Evolutionary conservation across 306 rosid genomes (phyloP), one percentile per base, ranked within the genome.

Genomic region (Sphenostylis stenocarpa): DNA sequence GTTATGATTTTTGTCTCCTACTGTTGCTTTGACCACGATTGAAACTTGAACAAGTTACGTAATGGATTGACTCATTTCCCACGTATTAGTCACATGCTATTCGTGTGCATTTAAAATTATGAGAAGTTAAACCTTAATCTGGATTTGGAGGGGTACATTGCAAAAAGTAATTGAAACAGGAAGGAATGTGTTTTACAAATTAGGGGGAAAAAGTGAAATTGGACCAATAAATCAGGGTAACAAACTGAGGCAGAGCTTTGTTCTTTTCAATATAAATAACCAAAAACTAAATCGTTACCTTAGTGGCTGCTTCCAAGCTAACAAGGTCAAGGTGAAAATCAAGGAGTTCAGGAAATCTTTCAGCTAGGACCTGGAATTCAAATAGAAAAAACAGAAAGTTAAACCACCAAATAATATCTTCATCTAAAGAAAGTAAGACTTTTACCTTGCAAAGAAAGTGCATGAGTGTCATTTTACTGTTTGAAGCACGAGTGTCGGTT

Each of bases 361-460:
- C 86, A 72, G 98, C 96, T 70, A 95, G 88, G 74, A 84, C 86
- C 97, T 94, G 81, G 57, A 75, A 47, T 56, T 64, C 47, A 71
- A 48, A 85, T 82, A 39, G 51, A 75, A 44, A 56, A 24, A 57
- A 26, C 23, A 33, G 43, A 77, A 58, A 48, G 72, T 29, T 62
- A 67, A 76, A 57, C 72, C 76, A 74, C 67, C 72, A 48, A 82
- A 60, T 12, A 77, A 47, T 60, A 79, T 67, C 47, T 70, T 79
- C 2, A 66, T 72, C 9, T 66, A 64, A 71, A 45, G 82, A 82
- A 85, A 77, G 24, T 41, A 23, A 72, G 68, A 70, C 80, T 10
- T 81, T 15, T 85, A 92, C 98, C 97, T 92, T 92, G 84, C 97
- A 92, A 81, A 95, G 98, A 85, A 89, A 95, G 87, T 95, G 97